phyloP scores from a whole-genome alignment of 805 yeast genomes.

The Kazachstania psychrophila region DNA sequence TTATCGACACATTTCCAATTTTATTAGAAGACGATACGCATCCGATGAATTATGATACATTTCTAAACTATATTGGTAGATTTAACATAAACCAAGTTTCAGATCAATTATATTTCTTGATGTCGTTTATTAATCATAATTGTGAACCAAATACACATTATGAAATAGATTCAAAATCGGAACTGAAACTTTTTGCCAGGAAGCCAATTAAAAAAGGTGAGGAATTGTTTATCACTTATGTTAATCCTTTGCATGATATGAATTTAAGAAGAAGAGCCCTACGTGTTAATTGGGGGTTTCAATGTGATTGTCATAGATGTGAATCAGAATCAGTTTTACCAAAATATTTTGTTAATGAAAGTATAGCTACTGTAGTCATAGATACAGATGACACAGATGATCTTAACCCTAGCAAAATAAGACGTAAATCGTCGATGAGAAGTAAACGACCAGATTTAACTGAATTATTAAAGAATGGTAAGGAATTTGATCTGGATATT shows the following conservation, averaged over 20 bases:
- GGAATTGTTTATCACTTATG: conserved; percentile 62
- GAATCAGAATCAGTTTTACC: conserved; percentile 37
- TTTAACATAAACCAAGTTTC: conserved; percentile 67
- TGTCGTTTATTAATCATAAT: conserved; percentile 66
- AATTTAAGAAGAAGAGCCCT: conserved; percentile 56
- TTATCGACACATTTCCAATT: conserved; percentile 39
- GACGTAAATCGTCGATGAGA: conserved; percentile 29
- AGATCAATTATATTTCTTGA: conserved; percentile 49
- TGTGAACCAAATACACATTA: conserved; percentile 66
- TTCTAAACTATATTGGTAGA: conserved; percentile 54
- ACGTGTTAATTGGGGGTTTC: conserved; percentile 71
- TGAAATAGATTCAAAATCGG: conserved; percentile 35
- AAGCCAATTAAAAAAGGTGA: conserved; percentile 52
- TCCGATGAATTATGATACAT: conserved; percentile 41
- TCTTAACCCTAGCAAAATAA: not conserved
- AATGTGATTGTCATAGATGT: conserved; percentile 61
- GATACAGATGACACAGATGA: not conserved
- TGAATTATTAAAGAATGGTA: conserved; percentile 37
- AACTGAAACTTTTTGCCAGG: conserved; percentile 52
- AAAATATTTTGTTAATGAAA: not conserved
- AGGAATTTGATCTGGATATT: conserved; percentile 41
- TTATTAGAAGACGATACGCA: conserved; percentile 14
- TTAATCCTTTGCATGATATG: conserved; percentile 54
- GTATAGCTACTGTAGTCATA: too few relatives aligned
- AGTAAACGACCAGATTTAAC: conserved; percentile 34